phyloP scores from a whole-genome alignment of 2,329 filamentous ascomycete species.

The Xylaria sp. region DNA sequence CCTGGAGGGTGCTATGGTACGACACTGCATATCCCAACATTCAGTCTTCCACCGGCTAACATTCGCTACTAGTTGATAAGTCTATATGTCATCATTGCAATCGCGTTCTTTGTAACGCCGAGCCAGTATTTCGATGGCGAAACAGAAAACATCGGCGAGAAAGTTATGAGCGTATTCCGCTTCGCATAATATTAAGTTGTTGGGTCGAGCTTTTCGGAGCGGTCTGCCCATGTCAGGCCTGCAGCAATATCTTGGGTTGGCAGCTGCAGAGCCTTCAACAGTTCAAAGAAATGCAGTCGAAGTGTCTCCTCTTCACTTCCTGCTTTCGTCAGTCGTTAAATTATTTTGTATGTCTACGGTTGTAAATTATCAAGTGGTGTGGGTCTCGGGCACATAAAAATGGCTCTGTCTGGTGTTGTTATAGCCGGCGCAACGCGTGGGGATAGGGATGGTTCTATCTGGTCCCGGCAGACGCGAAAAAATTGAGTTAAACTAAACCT shows the following conservation, averaged over 20 bases:
- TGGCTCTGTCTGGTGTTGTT: neutral
- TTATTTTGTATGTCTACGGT: conserved; percentile 22
- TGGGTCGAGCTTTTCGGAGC: neutral
- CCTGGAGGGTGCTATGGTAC: conserved; percentile 77
- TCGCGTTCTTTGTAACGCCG: conserved; percentile 64
- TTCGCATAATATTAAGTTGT: conserved; percentile 1
- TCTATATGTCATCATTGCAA: conserved; percentile 64
- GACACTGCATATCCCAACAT: conserved; percentile 10
- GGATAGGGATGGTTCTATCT: neutral
- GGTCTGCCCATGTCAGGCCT: neutral
- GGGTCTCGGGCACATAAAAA: neutral
- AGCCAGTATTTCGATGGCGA: conserved; percentile 52
- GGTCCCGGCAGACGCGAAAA: too few species aligned
- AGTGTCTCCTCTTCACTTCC: neutral
- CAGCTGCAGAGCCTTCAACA: neutral
- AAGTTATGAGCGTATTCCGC: conserved; percentile 1
- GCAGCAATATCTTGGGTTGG: neutral
- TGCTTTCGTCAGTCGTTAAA: conserved; percentile 2
- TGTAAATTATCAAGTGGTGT: conserved; percentile 15
- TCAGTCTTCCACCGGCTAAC: conserved; percentile 25
- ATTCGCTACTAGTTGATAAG: conserved; percentile 47
- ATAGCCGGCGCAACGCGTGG: neutral
- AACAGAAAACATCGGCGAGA: conserved; percentile 2
- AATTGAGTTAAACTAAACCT: too few species aligned
- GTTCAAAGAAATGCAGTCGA: neutral